These are phyloP conservation scores for Glomus cerebriforme DNA, from an alignment of 192 early-diverging fungal genomes.

Conservation along the genomic window DNA sequence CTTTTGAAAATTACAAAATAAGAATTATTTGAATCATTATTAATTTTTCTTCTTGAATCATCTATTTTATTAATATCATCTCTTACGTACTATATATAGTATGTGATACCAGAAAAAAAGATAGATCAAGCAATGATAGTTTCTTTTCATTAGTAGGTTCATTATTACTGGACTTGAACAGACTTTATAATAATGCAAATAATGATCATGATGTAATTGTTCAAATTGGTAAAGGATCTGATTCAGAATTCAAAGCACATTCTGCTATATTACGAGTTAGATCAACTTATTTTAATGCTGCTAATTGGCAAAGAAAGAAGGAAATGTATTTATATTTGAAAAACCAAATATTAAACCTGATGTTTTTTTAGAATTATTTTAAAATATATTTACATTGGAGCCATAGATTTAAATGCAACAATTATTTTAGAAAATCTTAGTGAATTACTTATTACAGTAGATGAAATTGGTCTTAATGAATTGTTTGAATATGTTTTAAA, in stretches of 20 bases:
- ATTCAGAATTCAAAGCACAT: conserved; percentile 22
- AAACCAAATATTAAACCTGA: conserved; percentile 24
- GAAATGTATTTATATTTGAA: background rate
- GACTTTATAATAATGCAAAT: too few relatives aligned
- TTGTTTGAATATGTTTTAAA: conserved; percentile 15
- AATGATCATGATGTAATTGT: background rate
- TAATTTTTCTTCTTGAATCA: too few relatives aligned
- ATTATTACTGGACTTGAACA: too few relatives aligned
- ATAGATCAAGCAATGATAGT: too few relatives aligned
- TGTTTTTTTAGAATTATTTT: conserved; percentile 3
- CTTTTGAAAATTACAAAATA: too few relatives aligned
- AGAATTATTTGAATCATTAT: too few relatives aligned
- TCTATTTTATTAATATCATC: too few relatives aligned
- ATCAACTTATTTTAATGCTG: conserved; percentile 15
- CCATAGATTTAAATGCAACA: background rate
- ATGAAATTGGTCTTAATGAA: conserved; percentile 1
- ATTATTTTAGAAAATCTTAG: too few relatives aligned
- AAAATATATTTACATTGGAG: background rate
- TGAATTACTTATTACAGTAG: conserved; percentile 4
- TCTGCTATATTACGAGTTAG: conserved; percentile 5
- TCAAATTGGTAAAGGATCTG: background rate
- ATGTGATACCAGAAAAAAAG: too few relatives aligned
- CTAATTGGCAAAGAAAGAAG: conserved; percentile 7
- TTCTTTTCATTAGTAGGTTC: too few relatives aligned
- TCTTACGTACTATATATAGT: too few relatives aligned